Evolutionary conservation across 768 basidiomycete genomes (phyloP), one percentile per base, ranked within the genome.

Genomic region (Asterophora lycoperdoides): DNA sequence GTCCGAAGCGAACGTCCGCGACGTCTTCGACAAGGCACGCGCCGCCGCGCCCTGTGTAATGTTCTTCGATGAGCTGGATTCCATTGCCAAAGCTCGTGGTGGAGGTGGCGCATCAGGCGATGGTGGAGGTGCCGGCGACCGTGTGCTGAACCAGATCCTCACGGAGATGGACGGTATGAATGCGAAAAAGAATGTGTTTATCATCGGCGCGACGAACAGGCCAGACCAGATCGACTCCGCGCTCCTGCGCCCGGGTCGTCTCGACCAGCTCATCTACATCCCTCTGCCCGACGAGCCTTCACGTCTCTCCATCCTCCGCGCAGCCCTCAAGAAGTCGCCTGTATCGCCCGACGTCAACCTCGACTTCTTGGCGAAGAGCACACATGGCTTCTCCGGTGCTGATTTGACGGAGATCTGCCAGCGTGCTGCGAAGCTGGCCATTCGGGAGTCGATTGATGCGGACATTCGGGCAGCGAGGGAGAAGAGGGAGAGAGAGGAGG

Each of bases 61-160:
- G 93, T 99, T 99, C 89, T 99, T 99, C 72, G 96, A 99, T 61
- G 96, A 99, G 69, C 77, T 99, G 67, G 96, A 99, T 68, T 96
- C 95, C 13, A 98, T 99, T 61, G 96, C 96, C 39, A 98, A 98
- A 75, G 82, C 93, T 45, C 91, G 96, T 71, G 96, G 96, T 53
- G 80, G 82, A 62, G 87, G 91, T 46, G 77, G 79, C 17, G 77
- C 80, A 2, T 71, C 77, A 8, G 93, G 93, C 33, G 96, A 98
- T 69, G 96, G 72, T 46, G 96, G 96, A 55, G 96, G 96, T 54
- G 95, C 96, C 10, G 87, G 95, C 32, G 96, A 99, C 64, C 92
- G 96, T 74, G 96, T 98, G 13, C 79, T 99, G 50, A 97, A 99
- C 71, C 91, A 94, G 64, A 89, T 94, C 58, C 83, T 96, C 6